Percentiles rank a stretch among this genome's conserved stretches.
Evolutionary conservation across 495 filamentous ascomycete species (phyloP).

Genomic region (Hyaloscypha hepaticicola): DNA sequence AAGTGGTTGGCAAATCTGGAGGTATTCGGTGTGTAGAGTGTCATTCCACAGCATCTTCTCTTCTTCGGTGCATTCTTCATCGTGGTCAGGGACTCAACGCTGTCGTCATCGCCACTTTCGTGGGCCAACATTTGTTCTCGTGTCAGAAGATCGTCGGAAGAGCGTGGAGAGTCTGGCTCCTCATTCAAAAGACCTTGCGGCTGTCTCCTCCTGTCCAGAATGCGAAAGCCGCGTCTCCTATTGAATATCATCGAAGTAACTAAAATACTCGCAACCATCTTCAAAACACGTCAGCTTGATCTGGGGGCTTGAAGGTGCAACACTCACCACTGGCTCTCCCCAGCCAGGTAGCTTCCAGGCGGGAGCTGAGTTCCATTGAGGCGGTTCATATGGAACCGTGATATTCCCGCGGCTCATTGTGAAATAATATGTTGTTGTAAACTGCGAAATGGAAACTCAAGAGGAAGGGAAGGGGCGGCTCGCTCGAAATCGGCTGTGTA

Average conservation of each 20-base stretch:
- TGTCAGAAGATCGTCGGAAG: conserved; percentile 41
- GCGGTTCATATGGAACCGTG: conserved; percentile 27
- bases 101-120: conserved; percentile 17
- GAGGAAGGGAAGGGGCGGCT: too few relatives aligned
- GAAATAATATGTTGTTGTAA: neutral
- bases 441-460: neutral
- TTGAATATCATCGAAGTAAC: conserved; percentile 56
- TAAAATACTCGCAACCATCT: conserved; percentile 61
- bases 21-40: conserved; percentile 55
- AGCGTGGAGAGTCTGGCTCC: conserved; percentile 36
- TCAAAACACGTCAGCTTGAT: conserved; percentile 8
- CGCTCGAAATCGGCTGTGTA: too few relatives aligned
- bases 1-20: conserved; percentile 53
- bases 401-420: conserved; percentile 12
- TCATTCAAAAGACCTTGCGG: conserved; percentile 38
- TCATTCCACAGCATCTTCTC: conserved; percentile 45
- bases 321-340: conserved; percentile 58
- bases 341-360: conserved; percentile 52
- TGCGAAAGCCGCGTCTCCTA: conserved; percentile 47
- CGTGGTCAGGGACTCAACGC: conserved; percentile 26
- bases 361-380: conserved; percentile 41
- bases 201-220: conserved; percentile 40
- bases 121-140: conserved; percentile 32
- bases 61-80: conserved; percentile 46
- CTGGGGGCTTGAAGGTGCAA: neutral